A percentile compares a stretch with the other conserved stretches of the same genome.
phyloP scores from a whole-genome alignment of 768 basidiomycete genomes.

The Dioszegia aurantiaca region DNA sequence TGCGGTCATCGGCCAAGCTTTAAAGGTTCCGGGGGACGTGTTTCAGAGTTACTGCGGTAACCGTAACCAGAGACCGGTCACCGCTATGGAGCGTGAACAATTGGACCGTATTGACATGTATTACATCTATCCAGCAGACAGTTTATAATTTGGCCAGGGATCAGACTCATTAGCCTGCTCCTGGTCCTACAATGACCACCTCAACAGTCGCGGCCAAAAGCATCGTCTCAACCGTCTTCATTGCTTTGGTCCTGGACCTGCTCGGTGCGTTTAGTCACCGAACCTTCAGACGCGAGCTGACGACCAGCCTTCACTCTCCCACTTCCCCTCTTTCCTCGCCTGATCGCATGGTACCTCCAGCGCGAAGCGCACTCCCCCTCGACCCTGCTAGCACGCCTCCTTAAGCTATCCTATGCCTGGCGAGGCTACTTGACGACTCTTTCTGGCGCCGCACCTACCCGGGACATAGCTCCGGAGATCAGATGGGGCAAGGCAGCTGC shows the following conservation, averaged over 20 bases:
- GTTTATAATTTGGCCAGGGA: no score
- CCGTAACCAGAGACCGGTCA: not conserved
- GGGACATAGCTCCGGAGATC: constrained; percentile 1
- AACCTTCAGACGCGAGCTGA: not conserved
- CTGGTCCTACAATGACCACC: constrained; percentile 6
- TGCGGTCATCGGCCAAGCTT: constrained; percentile 1
- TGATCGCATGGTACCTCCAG: constrained; percentile 72
- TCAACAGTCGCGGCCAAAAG: constrained; percentile 40
- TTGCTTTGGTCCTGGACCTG: constrained; percentile 86
- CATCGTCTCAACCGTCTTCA: constrained; percentile 78
- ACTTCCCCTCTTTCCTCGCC: constrained; percentile 94
- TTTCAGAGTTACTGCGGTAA: not conserved
- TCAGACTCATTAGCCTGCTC: no score
- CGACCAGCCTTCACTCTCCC: constrained; percentile 83
- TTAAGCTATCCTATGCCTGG: constrained; percentile 65
- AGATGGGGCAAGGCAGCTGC: constrained; percentile 12
- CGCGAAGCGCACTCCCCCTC: constrained; percentile 68
- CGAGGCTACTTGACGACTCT: constrained; percentile 50
- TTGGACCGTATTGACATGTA: no score
- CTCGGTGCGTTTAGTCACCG: constrained; percentile 61
- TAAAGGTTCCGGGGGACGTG: constrained; percentile 1
- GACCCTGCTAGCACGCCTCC: constrained; percentile 70
- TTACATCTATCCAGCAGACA: no score
- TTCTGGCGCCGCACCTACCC: not conserved
- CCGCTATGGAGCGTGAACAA: not conserved